Evolutionary conservation across 768 basidiomycete species (phyloP), one percentile per base, ranked within the genome.

Genomic region (Mycena galopus): DNA sequence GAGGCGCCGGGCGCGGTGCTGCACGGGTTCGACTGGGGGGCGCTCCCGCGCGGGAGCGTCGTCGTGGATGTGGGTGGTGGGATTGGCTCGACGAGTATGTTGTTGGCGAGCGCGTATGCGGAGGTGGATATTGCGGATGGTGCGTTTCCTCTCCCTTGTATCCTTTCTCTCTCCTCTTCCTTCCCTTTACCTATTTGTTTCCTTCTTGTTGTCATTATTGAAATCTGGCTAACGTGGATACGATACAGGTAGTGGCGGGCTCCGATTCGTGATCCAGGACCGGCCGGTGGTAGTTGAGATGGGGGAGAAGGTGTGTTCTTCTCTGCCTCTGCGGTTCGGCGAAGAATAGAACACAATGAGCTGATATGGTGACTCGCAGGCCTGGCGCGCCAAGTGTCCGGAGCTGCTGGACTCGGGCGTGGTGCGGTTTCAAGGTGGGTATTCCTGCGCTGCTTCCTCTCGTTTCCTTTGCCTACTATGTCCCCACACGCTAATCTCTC

Each of bases 1-100:
- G 93, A 92, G 81, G 86, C 83, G 2, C 90, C 90, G 19, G 88
- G 88, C 21, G 90, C 88, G 3, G 86, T 91, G 32, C 79, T 91
- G 47, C 85, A 84, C 71, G 89, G 82, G 19, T 90, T 89, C 72
- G 85, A 87, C 65, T 91, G 90, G 86, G 76, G 79, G 19, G 82
- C 84, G 17, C 83, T 91, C 47, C 82, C 82, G 9, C 79, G 75
- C n/a, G 86, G 85, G 4, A 83, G 86, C 11, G 79, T 84, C 5
- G 81, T 91, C n/a, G 84, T 90, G 12, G 89, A 91, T 65, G 88
- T 91, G 2, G 90, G 90, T 0, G 89, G 89, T 29, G 89, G 89
- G 12, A 89, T 90, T n/a, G 89, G 89, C 25, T 82, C 77, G 19
- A 83, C 83, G 2, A 81, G 78, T 30, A 85, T 85, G 84, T 35